Evolutionary conservation across 768 basidiomycete genomes (phyloP), one percentile per base, ranked within the genome.

Genomic region (Suillus occidentalis): DNA sequence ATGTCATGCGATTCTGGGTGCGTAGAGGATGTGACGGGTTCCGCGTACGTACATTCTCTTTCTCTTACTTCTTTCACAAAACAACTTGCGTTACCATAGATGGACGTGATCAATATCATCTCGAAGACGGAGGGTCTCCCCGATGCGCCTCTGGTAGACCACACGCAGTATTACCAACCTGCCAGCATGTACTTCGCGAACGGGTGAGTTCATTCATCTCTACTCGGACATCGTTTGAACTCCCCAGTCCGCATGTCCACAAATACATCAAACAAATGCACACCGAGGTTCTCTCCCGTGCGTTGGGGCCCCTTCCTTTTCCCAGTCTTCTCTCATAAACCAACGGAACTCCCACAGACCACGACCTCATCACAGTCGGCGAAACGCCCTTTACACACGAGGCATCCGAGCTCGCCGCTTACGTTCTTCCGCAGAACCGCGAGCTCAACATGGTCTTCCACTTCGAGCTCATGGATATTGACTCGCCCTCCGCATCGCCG

Each of bases 11-110:
- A 50, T 92, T 89, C 71, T 92, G 90, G 90, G 79, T 91, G n/a
- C 82, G 86, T 61, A 79, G 86, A 58, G 90, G 91, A 1, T 87
- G 87, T 66, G 89, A 91, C 66, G 91, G 90, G 2, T 93, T 92
- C 74, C 79, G 89, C 25, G 87, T 91, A 69, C 63, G 86, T 76
- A 67, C 57, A 50, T 18, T 42, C 18, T 25, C 50, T 42, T 47
- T 58, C 13, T 45, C n/a, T 16, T 60, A 16, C 7, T 52, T 16
- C 13, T 45, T 49, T 10, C 12, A 25, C 50, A 37, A 4, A 60
- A 65, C 61, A 61, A 47, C 43, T 36, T 25, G 25, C 18, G 3
- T 50, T 57, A 43, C 58, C 42, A 36, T 66, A 87, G 87, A 87
- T 88, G 87, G 88, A 90, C 62, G 85, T 87, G 57, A 90, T 90